phyloP scores from a whole-genome alignment of 2,329 filamentous ascomycete species.

The Penicillium olsonii region DNA sequence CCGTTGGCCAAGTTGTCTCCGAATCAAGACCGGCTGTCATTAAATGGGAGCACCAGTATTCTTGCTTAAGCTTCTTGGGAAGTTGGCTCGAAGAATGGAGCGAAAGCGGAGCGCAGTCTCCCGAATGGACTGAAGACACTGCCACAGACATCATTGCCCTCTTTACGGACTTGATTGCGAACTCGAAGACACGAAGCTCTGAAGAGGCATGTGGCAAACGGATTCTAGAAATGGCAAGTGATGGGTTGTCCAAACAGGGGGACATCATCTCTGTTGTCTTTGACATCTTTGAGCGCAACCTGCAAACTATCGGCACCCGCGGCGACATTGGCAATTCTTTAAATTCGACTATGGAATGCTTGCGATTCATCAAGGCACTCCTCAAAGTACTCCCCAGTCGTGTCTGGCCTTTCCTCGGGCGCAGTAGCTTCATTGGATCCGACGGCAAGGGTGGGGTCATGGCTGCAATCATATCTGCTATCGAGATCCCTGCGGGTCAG shows the following conservation, averaged over 20 bases:
- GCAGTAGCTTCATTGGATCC: conserved; percentile 76
- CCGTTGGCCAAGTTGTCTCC: conserved; percentile 65
- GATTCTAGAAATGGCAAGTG: conserved; percentile 53
- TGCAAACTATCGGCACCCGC: conserved; percentile 54
- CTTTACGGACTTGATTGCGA: conserved; percentile 68
- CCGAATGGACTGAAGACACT: conserved; percentile 60
- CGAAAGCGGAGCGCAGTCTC: conserved; percentile 52
- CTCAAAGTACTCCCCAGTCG: conserved; percentile 73
- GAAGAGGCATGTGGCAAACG: conserved; percentile 42
- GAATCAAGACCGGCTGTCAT: conserved; percentile 75
- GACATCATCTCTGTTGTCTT: conserved; percentile 82
- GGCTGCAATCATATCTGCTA: conserved; percentile 73
- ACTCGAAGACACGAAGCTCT: conserved; percentile 33
- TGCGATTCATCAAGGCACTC: conserved; percentile 76
- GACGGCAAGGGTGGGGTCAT: conserved; percentile 76
- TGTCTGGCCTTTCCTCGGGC: conserved; percentile 85
- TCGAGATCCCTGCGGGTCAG: conserved; percentile 74
- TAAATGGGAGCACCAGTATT: conserved; percentile 74
- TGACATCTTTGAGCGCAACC: conserved; percentile 76
- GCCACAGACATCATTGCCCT: conserved; percentile 73
- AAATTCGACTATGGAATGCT: conserved; percentile 70
- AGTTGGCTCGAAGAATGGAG: conserved; percentile 59
- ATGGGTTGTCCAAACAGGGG: conserved; percentile 47
- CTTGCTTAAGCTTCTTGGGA: conserved; percentile 75
- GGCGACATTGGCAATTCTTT: conserved; percentile 65